Evolutionary conservation across 106 monocot genomes (phyloP).

Genomic region (Dendrobium catenatum): DNA sequence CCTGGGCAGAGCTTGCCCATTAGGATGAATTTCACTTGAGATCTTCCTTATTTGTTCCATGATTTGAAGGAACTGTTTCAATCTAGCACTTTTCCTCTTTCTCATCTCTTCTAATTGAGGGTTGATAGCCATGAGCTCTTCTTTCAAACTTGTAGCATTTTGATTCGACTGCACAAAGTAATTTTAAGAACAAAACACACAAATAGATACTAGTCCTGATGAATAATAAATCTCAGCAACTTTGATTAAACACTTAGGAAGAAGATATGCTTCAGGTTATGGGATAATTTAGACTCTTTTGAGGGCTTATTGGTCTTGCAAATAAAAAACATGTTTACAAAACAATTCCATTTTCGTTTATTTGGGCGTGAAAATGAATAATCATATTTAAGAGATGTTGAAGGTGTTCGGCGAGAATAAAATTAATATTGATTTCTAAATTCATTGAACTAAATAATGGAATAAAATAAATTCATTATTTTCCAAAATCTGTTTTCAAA

Average conservation of each 20-base stretch:
- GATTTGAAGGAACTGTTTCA: constrained; percentile 51
- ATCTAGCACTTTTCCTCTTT: constrained; percentile 54
- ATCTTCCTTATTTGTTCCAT: constrained; percentile 55
- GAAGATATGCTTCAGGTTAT: too few relatives aligned
- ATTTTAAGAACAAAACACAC: neutral
- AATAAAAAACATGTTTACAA: too few relatives aligned
- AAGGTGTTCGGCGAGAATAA: neutral
- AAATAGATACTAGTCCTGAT: neutral
- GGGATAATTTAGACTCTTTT: neutral
- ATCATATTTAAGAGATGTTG: neutral
- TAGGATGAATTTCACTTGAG: constrained; percentile 45
- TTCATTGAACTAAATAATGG: too few relatives aligned
- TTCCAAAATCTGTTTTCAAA: too few relatives aligned
- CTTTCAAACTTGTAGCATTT: constrained; percentile 45
- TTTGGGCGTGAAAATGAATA: too few relatives aligned
- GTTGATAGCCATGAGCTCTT: constrained; percentile 43
- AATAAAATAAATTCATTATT: too few relatives aligned
- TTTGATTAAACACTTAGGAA: neutral
- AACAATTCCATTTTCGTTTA: too few relatives aligned
- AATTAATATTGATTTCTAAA: neutral
- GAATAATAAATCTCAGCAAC: neutral
- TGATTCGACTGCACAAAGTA: constrained; percentile 33
- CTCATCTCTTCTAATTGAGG: constrained; percentile 71
- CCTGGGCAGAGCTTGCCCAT: constrained; percentile 25
- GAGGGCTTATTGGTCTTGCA: too few relatives aligned